Evolutionary conservation across 2,329 filamentous ascomycete species (phyloP).

Genomic region (Neopestalotiopsis sp.): DNA sequence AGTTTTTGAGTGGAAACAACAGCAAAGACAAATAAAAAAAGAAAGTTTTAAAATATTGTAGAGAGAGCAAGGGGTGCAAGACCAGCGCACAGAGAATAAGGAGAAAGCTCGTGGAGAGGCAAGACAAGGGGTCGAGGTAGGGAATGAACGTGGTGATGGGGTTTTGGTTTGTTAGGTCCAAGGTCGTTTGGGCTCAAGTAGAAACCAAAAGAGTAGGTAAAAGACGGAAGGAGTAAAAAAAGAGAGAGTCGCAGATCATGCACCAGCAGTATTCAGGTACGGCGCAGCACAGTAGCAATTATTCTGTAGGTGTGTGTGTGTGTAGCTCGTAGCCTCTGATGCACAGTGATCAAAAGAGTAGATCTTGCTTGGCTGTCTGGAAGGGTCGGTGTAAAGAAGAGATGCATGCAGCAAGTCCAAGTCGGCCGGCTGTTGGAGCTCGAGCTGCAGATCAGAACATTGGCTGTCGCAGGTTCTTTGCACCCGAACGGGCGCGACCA

Average conservation of each 20-base stretch:
- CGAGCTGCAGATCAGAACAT: not conserved
- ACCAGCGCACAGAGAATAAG: not conserved
- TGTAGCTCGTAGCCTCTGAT: not conserved
- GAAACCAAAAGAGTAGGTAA: not conserved
- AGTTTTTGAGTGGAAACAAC: not conserved
- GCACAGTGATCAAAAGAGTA: not conserved
- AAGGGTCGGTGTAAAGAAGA: not conserved
- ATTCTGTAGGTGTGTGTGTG: too few species aligned
- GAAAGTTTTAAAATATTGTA: not conserved
- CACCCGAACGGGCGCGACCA: not conserved
- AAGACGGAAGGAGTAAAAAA: constrained; percentile 7
- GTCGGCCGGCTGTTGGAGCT: not conserved
- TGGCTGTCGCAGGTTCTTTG: not conserved
- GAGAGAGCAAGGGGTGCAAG: not conserved
- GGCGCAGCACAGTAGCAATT: too few species aligned
- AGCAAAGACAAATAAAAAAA: not conserved
- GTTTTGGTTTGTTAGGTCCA: not conserved
- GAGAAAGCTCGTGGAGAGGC: not conserved
- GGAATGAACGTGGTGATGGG: not conserved
- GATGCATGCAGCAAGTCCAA: not conserved
- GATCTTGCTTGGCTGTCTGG: not conserved
- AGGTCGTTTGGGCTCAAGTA: not conserved
- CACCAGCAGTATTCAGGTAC: not conserved
- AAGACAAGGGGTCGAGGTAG: not conserved
- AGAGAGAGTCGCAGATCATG: not conserved